A percentile compares a stretch with the other conserved stretches of the same genome.
These are phyloP conservation scores for Parafenestella ontariensis DNA, from an alignment of 2,329 filamentous ascomycete species.

Conservation along the genomic window DNA sequence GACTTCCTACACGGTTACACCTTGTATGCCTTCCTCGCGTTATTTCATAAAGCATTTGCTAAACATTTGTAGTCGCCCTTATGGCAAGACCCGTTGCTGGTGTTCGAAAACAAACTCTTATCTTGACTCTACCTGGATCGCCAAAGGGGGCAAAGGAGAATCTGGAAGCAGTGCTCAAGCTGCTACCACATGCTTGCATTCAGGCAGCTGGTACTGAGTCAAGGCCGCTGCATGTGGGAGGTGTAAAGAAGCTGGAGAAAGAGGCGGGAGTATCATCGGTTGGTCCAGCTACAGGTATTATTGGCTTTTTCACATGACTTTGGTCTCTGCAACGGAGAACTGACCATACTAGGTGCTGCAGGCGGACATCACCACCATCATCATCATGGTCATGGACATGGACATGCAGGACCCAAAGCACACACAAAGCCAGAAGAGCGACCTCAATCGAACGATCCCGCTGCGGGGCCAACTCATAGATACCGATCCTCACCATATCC, in stretches of 20 bases:
- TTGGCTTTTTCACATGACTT: neutral
- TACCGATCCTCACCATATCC: conserved; percentile 89
- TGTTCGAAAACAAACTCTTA: conserved; percentile 78
- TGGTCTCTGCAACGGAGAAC: neutral
- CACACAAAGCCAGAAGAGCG: conserved; percentile 72
- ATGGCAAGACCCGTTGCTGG: conserved; percentile 96
- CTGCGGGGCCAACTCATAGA: conserved; percentile 68
- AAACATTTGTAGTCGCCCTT: conserved; percentile 74
- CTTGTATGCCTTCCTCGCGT: conserved; percentile 67
- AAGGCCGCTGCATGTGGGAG: conserved; percentile 77
- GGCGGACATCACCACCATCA: conserved; percentile 44
- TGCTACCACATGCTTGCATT: conserved; percentile 92
- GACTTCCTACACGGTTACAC: conserved; percentile 82
- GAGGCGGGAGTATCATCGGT: conserved; percentile 68
- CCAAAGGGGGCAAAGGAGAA: conserved; percentile 97
- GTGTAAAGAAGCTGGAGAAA: conserved; percentile 80
- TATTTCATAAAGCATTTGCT: conserved; percentile 10
- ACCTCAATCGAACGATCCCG: conserved; percentile 65
- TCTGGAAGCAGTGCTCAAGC: conserved; percentile 82
- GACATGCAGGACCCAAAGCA: conserved; percentile 62
- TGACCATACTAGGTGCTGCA: conserved; percentile 27
- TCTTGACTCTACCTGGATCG: conserved; percentile 90
- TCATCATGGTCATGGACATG: conserved; percentile 58
- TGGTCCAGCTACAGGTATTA: conserved; percentile 21
- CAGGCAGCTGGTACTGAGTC: conserved; percentile 88